These are phyloP conservation scores for Kregervanrija pseudodelftensis DNA, from an alignment of 805 yeast genomes.

Conservation along the genomic window DNA sequence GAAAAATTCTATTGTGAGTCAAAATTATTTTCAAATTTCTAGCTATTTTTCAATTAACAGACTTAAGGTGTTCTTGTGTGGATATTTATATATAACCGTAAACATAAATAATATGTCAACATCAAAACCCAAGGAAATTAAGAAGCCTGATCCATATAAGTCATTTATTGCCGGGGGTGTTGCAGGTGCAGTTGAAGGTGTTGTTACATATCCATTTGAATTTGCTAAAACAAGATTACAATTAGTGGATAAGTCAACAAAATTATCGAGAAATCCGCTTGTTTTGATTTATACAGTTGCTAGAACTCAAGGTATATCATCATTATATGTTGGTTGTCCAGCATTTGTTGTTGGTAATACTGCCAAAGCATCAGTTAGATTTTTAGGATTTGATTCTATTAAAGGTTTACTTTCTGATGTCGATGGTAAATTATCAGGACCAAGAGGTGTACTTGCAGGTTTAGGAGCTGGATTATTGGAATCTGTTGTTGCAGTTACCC, in stretches of 20 bases:
- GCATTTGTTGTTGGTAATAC: conserved; percentile 95
- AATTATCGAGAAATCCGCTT: conserved; percentile 74
- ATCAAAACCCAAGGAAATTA: conserved; percentile 2
- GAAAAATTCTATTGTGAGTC: no score
- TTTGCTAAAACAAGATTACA: conserved; percentile 94
- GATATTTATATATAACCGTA: no score
- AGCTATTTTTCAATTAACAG: no score
- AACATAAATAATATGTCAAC: no score
- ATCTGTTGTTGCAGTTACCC: conserved; percentile 90
- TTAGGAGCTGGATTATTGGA: conserved; percentile 93
- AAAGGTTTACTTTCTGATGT: conserved; percentile 71
- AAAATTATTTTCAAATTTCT: no score
- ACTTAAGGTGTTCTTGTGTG: no score
- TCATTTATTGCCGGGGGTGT: conserved; percentile 93
- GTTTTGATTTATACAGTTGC: conserved; percentile 71
- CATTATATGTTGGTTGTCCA: conserved; percentile 92
- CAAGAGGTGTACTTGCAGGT: conserved; percentile 94
- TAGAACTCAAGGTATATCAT: conserved; percentile 65
- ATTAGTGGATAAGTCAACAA: conserved; percentile 58
- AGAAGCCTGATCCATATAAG: conserved; percentile 58
- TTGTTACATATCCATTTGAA: conserved; percentile 90
- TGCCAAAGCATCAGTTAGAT: conserved; percentile 91
- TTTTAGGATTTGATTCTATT: conserved; percentile 86
- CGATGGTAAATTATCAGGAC: conserved; percentile 81
- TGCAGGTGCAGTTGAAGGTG: conserved; percentile 95